phyloP scores from a whole-genome alignment of 2,329 filamentous ascomycete genomes.

The Myriosclerotinia scirpicola region DNA sequence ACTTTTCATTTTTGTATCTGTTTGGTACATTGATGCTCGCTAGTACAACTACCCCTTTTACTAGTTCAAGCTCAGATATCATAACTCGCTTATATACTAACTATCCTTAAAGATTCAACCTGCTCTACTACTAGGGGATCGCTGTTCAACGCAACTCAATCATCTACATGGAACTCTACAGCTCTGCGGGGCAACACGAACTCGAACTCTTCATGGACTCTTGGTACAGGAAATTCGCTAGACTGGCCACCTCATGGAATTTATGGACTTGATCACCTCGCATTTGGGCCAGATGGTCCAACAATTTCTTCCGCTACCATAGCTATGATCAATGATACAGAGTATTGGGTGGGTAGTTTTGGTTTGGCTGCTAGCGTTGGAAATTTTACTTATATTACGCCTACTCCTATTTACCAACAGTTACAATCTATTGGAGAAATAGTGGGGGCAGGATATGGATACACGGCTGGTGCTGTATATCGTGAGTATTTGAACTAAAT shows the following conservation, averaged over 20 bases:
- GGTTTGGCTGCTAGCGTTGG: constrained; percentile 57
- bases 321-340: constrained; percentile 54
- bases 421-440: constrained; percentile 51
- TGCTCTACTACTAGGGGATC: constrained; percentile 60
- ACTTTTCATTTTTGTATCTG: not conserved
- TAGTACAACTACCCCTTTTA: not conserved
- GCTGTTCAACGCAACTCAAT: constrained; percentile 55
- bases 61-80: not conserved
- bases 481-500: constrained; percentile 47
- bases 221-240: constrained; percentile 6
- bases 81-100: not conserved
- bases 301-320: constrained; percentile 44
- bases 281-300: constrained; percentile 37
- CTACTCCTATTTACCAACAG: not conserved
- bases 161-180: constrained; percentile 52
- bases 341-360: constrained; percentile 55
- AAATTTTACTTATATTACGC: constrained; percentile 50
- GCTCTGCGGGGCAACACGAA: constrained; percentile 38
- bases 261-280: constrained; percentile 56
- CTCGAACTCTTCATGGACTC: constrained; percentile 51
- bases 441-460: constrained; percentile 65
- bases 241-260: constrained; percentile 48
- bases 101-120: constrained; percentile 44
- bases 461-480: constrained; percentile 74
- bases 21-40: not conserved